These are phyloP conservation scores for Colletotrichum sp. DNA, from an alignment of 2,329 filamentous ascomycete genomes.

Conservation along the genomic window DNA sequence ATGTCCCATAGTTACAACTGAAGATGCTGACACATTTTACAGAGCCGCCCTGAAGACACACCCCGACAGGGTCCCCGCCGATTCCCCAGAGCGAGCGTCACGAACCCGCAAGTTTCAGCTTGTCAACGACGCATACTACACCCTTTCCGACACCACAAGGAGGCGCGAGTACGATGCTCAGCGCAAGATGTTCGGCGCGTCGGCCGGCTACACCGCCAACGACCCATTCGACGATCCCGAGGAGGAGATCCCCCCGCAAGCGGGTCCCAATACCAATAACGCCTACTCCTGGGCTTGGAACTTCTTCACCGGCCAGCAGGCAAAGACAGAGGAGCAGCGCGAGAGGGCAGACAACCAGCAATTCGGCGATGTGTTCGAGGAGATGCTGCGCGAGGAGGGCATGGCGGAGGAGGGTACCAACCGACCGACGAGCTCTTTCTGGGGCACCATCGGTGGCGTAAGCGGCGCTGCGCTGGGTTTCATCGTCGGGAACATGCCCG, in stretches of 20 bases:
- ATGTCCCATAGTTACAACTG: background rate
- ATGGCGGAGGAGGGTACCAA: constrained; percentile 74
- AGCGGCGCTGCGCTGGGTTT: constrained; percentile 93
- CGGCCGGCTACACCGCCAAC: constrained; percentile 30
- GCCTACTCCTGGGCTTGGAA: constrained; percentile 82
- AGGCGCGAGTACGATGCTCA: constrained; percentile 86
- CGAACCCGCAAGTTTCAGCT: constrained; percentile 90
- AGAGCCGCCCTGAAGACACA: constrained; percentile 91
- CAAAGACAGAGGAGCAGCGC: constrained; percentile 39
- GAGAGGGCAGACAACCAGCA: constrained; percentile 74
- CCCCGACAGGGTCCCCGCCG: constrained; percentile 84
- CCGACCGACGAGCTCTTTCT: constrained; percentile 75
- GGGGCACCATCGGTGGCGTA: constrained; percentile 82
- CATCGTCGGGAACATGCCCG: constrained; percentile 91
- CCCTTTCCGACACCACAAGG: constrained; percentile 78
- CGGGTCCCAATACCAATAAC: constrained; percentile 36
- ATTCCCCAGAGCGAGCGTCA: constrained; percentile 80
- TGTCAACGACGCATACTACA: constrained; percentile 93
- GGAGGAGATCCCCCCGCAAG: constrained; percentile 21
- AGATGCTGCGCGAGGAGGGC: constrained; percentile 87
- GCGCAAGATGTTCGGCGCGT: constrained; percentile 60
- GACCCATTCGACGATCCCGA: constrained; percentile 41
- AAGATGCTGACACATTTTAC: constrained; percentile 21
- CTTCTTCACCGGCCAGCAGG: constrained; percentile 55
- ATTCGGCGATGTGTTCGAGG: constrained; percentile 86